These are phyloP conservation scores for Chlamydomonas schloesseri DNA, from an alignment of 139 green algal genomes.

Conservation along the genomic window DNA sequence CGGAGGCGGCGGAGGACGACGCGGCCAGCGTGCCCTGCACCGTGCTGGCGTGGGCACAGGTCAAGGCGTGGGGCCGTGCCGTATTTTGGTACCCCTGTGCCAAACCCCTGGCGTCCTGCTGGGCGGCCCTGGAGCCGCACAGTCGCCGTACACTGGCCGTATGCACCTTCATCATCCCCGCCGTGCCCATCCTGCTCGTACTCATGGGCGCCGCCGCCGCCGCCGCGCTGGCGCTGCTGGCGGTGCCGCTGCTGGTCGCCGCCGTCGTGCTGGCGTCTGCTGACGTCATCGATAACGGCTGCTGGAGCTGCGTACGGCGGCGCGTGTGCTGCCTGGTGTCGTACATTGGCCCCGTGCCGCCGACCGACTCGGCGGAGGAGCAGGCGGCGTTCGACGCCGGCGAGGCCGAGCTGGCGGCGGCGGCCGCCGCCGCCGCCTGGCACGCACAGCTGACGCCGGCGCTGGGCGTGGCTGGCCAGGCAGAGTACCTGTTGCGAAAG, in stretches of 20 bases:
- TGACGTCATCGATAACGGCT: neutral
- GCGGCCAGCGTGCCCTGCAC: neutral
- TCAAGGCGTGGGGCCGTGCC: neutral
- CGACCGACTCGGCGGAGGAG: neutral
- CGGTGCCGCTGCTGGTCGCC: neutral
- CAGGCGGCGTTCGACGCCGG: neutral
- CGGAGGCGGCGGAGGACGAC: neutral
- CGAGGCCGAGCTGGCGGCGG: neutral
- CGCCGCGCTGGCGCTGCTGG: neutral
- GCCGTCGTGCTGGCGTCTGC: neutral
- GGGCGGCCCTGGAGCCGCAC: neutral
- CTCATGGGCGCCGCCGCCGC: neutral
- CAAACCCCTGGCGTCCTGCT: neutral
- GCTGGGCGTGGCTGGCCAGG: no score
- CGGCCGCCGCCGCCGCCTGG: neutral
- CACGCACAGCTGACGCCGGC: neutral
- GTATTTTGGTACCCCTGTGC: neutral
- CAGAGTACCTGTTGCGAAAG: no score
- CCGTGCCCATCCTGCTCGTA: neutral
- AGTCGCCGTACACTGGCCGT: neutral
- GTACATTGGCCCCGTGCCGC: neutral
- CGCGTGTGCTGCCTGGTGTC: neutral
- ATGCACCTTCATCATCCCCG: neutral
- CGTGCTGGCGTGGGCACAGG: neutral
- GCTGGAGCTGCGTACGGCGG: neutral